Percentiles rank a stretch among this genome's conserved stretches.
These are phyloP conservation scores for Plasmodium chabaudi DNA, from an alignment of 169 alveolate genomes.

Conservation along the genomic window DNA sequence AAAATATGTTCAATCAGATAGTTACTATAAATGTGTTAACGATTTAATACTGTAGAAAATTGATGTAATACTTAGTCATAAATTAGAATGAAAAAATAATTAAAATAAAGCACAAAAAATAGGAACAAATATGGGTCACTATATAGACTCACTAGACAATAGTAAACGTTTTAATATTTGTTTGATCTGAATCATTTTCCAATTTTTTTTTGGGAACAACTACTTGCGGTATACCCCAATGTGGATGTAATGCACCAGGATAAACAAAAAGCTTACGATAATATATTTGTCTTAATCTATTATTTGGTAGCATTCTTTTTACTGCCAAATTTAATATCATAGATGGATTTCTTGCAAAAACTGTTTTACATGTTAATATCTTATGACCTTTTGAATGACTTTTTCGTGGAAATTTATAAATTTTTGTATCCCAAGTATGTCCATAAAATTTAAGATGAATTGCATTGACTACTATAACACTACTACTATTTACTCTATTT, in stretches of 20 bases:
- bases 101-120: background rate
- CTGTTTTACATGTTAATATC: constrained; percentile 91
- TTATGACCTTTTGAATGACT: constrained; percentile 91
- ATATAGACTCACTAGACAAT: constrained; percentile 2
- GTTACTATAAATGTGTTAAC: too few relatives aligned
- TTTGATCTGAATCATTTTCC: background rate
- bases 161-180: constrained; percentile 26
- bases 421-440: constrained; percentile 94
- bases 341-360: constrained; percentile 92
- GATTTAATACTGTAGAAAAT: too few relatives aligned
- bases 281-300: constrained; percentile 81
- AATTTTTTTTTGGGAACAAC: constrained; percentile 78
- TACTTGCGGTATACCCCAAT: constrained; percentile 93
- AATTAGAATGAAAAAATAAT: background rate
- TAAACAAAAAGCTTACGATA: constrained; percentile 88
- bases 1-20: too few relatives aligned
- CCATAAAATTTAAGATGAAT: constrained; percentile 89
- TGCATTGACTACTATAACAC: constrained; percentile 93
- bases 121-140: background rate
- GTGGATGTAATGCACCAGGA: constrained; percentile 93
- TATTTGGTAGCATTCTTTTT: constrained; percentile 91
- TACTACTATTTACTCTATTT: constrained; percentile 86
- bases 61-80: too few relatives aligned
- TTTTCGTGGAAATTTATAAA: constrained; percentile 88
- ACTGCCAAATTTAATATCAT: constrained; percentile 91